Conservation (phyloP, 148 eudicot genomes). For the Chenopodium suecicum region DNA sequence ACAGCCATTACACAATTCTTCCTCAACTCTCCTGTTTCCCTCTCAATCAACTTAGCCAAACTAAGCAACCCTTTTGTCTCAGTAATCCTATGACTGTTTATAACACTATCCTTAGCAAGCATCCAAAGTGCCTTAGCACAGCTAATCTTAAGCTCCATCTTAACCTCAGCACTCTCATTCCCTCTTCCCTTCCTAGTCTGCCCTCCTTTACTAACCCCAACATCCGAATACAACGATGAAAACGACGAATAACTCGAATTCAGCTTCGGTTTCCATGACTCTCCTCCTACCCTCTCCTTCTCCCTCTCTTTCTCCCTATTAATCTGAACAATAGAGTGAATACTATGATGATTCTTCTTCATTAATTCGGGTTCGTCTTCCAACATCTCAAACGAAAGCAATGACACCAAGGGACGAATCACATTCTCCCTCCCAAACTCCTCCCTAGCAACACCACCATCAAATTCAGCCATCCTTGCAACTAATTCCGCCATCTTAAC, state of each 20-base stretch:
- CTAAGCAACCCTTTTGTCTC: conserved; percentile 88
- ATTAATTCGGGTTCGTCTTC: conserved; percentile 34
- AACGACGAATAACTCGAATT: conserved; percentile 35
- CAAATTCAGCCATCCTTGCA: conserved; percentile 61
- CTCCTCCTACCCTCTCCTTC: conserved; percentile 8
- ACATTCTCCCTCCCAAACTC: conserved; percentile 77
- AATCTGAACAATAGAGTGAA: conserved; percentile 51
- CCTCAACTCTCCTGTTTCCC: conserved; percentile 52
- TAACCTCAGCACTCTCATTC: conserved; percentile 57
- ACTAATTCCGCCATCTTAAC: conserved; percentile 52
- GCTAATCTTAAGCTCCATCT: conserved; percentile 51
- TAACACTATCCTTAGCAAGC: conserved; percentile 60
- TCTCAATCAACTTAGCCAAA: conserved; percentile 72
- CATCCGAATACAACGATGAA: conserved; percentile 35
- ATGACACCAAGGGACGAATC: conserved; percentile 60
- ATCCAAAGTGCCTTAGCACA: conserved; percentile 71
- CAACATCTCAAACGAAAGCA: conserved; percentile 56
- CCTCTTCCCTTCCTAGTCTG: conserved; percentile 61
- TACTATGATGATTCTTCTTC: conserved; percentile 30
- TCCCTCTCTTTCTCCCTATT: conserved; percentile 45
- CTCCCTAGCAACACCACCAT: conserved; percentile 42
- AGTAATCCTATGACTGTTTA: conserved; percentile 61
- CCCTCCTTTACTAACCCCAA: conserved; percentile 36
- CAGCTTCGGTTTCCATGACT: conserved; percentile 1
- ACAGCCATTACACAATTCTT: conserved; percentile 66